phyloP scores from a whole-genome alignment of 352 stramenopile genomes.

The Aphanomyces invadans region DNA sequence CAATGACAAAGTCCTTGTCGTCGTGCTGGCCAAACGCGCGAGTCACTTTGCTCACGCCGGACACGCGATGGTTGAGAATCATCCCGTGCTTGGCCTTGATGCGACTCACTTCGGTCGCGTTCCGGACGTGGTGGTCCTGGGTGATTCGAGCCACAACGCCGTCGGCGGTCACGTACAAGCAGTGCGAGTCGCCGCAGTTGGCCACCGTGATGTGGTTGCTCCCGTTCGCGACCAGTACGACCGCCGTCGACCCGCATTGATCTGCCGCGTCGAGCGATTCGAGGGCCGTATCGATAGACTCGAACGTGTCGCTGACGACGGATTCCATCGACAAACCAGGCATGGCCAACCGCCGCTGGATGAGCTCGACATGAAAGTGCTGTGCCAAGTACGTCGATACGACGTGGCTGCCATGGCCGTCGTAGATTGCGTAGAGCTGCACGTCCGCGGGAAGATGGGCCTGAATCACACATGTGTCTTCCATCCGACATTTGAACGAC shows the following conservation, averaged over 20 bases:
- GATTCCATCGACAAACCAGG: neutral
- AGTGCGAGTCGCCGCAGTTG: slow-evolving; percentile 72
- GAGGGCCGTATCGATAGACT: slow-evolving; percentile 52
- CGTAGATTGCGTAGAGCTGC: slow-evolving; percentile 77
- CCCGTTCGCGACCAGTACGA: slow-evolving; percentile 62
- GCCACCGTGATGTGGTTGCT: slow-evolving; percentile 53
- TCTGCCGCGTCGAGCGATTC: slow-evolving; percentile 57
- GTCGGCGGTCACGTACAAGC: slow-evolving; percentile 48
- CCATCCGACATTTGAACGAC: slow-evolving; percentile 71
- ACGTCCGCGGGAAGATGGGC: slow-evolving; percentile 57
- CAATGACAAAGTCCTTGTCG: slow-evolving; percentile 75
- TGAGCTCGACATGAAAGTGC: slow-evolving; percentile 49
- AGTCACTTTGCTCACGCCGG: slow-evolving; percentile 59
- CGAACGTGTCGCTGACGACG: slow-evolving; percentile 29
- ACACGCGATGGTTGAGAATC: slow-evolving; percentile 77
- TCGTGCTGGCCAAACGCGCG: slow-evolving; percentile 67
- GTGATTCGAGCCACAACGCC: slow-evolving; percentile 42
- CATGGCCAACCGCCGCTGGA: slow-evolving; percentile 24
- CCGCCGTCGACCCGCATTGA: slow-evolving; percentile 59
- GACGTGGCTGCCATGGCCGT: slow-evolving; percentile 72
- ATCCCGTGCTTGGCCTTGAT: slow-evolving; percentile 70
- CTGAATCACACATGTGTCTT: slow-evolving; percentile 76
- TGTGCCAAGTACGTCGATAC: slow-evolving; percentile 70
- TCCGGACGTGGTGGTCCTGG: slow-evolving; percentile 73
- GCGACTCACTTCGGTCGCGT: slow-evolving; percentile 61